These are phyloP conservation scores for Talaromyces proteolyticus DNA, from an alignment of 495 filamentous ascomycete species.

Conservation along the genomic window DNA sequence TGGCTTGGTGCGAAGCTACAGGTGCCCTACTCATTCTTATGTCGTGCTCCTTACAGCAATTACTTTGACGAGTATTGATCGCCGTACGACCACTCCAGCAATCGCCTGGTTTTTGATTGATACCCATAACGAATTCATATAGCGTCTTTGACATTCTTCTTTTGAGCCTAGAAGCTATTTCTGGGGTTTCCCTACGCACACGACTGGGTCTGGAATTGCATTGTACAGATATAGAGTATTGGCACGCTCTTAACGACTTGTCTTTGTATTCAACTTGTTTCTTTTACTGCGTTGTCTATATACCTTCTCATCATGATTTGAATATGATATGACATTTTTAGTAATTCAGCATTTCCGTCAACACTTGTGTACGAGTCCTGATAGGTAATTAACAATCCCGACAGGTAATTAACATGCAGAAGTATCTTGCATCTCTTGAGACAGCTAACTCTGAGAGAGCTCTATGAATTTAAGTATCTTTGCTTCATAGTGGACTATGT, in stretches of 20 bases:
- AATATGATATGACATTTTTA: neutral
- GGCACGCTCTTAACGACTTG: conserved; percentile 1
- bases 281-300: neutral
- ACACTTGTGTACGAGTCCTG: too few relatives aligned
- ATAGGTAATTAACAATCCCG: too few relatives aligned
- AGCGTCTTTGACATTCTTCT: conserved; percentile 7
- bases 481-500: too few relatives aligned
- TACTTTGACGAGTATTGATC: conserved; percentile 6
- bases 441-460: too few relatives aligned
- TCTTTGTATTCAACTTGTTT: neutral
- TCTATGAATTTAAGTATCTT: too few relatives aligned
- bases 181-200: neutral
- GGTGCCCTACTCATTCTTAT: neutral
- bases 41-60: neutral
- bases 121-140: conserved; percentile 7
- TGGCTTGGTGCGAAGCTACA: too few relatives aligned
- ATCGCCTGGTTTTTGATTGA: conserved; percentile 6
- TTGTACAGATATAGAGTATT: conserved; percentile 4
- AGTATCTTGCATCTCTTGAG: too few relatives aligned
- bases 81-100: conserved; percentile 1
- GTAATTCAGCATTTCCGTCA: neutral
- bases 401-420: too few relatives aligned
- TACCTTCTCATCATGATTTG: too few relatives aligned
- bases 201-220: neutral
- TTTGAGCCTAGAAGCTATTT: conserved; percentile 4